Conservation (phyloP, 2,329 filamentous ascomycete genomes). For the Daldinia sp. region DNA sequence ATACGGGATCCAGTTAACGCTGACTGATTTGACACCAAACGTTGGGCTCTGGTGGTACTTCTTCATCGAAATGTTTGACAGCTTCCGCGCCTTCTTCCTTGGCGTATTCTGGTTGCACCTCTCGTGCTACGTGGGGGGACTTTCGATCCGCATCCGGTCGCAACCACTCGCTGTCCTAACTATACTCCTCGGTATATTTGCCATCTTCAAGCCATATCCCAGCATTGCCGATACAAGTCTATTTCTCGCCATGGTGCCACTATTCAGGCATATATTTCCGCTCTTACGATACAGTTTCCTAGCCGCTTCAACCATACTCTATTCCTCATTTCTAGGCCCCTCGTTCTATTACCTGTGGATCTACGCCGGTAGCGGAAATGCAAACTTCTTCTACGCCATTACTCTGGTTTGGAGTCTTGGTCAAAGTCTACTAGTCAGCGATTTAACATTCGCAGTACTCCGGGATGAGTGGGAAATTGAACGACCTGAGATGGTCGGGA, state of each 20-base stretch:
- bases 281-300: constrained; percentile 95
- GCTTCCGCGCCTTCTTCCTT: constrained; percentile 95
- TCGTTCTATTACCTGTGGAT: constrained; percentile 99
- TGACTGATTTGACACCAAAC: constrained; percentile 94
- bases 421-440: constrained; percentile 85
- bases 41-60: constrained; percentile 99
- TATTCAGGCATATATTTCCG: constrained; percentile 93
- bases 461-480: constrained; percentile 95
- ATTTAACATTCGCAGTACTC: constrained; percentile 87
- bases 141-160: constrained; percentile 83
- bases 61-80: constrained; percentile 99
- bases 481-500: constrained; percentile 88
- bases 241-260: constrained; percentile 83
- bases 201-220: constrained; percentile 97
- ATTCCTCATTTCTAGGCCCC: constrained; percentile 88
- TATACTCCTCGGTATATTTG: constrained; percentile 87
- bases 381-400: constrained; percentile 99
- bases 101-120: constrained; percentile 98
- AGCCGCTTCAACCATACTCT: constrained; percentile 83
- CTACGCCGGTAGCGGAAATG: constrained; percentile 96
- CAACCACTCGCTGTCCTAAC: constrained; percentile 90
- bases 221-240: constrained; percentile 90
- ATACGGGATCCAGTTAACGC: constrained; percentile 90
- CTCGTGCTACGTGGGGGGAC: constrained; percentile 85
- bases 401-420: constrained; percentile 98